Base-by-base conservation (phyloP, 2,329 filamentous ascomycete species). In the Colletotrichum sp. region DNA sequence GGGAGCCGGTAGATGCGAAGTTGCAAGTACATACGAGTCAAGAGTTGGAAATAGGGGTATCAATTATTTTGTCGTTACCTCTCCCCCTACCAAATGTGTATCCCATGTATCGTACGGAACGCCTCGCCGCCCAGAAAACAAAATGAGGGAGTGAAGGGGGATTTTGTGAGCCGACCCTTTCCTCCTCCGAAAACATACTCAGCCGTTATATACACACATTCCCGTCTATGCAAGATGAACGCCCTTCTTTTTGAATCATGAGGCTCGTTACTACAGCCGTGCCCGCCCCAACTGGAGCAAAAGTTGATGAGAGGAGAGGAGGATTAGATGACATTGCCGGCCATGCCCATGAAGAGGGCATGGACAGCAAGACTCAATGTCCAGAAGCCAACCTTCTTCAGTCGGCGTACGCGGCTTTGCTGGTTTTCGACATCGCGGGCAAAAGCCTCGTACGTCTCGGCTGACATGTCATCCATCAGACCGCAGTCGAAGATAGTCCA, bases 361-460 rank as follows among this genome's bases (percentile, higher is more conserved):
- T 99, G 97, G 9, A 96, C 94, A 8, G 96, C 95, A 71, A 99
- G 87, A 78, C 96, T 96, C 70, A 98, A 88, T 5, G 95, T 98
- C 97, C 97, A 99, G 79, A 98, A 93, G 36, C 97, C 97, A 33
- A 98, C 97, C 84, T 98, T 98, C 83, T 96, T 98, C 81, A 99
- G 93, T 58, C 97, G 90, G 65, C 96, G 90, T 78, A 95, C 93
- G 66, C 95, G 92, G 77, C 93, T 94, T 82, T 98, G 93, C 78
- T 97, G 94, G 83, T 98, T 94, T 76, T 95, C 93, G 36, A 99
- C 95, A 82, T 98, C 95, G 76, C 92, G 91, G 47, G 95, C 95
- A 84, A 99, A 98, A 1, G 97, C 97, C 78, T 96, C 92, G 82
- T 99, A 99, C 66, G 95, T 95, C 89, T 98, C 97, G 76, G 94